Evolutionary conservation across 495 filamentous ascomycete genomes (phyloP), one percentile per base, ranked within the genome.

Genomic region (Jackrogersella multiformis): DNA sequence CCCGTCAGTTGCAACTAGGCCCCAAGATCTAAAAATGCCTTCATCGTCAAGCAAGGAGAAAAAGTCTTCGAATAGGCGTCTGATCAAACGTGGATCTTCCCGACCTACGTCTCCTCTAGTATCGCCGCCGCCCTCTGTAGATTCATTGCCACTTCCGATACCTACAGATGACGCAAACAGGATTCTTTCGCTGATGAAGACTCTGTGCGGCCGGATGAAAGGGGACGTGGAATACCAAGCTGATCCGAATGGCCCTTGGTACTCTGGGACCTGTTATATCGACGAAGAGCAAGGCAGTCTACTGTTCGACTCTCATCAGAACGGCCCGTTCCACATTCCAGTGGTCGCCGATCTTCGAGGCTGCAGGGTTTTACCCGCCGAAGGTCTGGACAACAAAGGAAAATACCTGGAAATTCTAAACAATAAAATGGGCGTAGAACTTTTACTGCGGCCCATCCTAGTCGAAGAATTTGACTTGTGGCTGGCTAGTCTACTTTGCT

Each of bases 401-500:
- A 88, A 86, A n/a, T 93, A 91, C 71, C 85, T 99, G 10, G 91
- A 94, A 70, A 84, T 99, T n/a, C 83, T 84, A 20, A 89, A 88
- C 18, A 87, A 86, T 36, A 87, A 89, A 6, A 87, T 86, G 18
- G 89, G 85, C 15, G 79, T 90, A 15, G 87, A 90, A 28, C 82
- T 97, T 30, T 85, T 92, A 69, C 77, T 99, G 39, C 85, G 89
- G 41, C 93, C 95, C 7, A 81, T 89, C 64, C 86, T 87, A 4
- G 81, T 85, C 53, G 86, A 90, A 39, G 92, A 97, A 28, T 89
- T 92, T 66, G 92, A 97, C 64, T 86, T 89, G 6, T 99, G 95
- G 95, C 88, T 96, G 38, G 94, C 95, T 16, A 94, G 94, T 15
- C 76, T 99, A 48, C 82, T 98, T 2, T 97, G 92, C 70, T 99